Conservation (phyloP, 2,329 filamentous ascomycete genomes). For the Claviceps quebecensis region DNA sequence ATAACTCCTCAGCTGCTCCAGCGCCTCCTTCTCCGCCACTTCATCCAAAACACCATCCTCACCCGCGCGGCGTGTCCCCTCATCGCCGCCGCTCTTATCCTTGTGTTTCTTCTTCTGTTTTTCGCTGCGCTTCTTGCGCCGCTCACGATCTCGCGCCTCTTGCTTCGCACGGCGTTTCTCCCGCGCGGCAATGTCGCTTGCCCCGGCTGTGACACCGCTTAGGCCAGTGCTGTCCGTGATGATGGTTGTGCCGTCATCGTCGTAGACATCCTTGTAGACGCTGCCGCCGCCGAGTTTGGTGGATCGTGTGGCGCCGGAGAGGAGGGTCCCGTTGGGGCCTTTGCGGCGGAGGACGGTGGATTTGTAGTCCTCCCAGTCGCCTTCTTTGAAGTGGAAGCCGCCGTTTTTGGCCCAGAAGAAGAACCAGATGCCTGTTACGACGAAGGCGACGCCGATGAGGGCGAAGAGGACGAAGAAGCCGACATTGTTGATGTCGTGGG, state of each 20-base stretch:
- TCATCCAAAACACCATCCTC: slow-evolving; percentile 51
- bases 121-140: slow-evolving; percentile 13
- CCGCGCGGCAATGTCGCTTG: slow-evolving; percentile 39
- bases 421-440: slow-evolving; percentile 76
- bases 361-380: slow-evolving; percentile 98
- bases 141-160: slow-evolving; percentile 29
- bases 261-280: slow-evolving; percentile 59
- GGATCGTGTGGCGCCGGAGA: slow-evolving; percentile 68
- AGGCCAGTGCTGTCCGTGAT: slow-evolving; percentile 31
- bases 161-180: slow-evolving; percentile 42
- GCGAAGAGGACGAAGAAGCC: slow-evolving; percentile 79
- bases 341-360: slow-evolving; percentile 79
- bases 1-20: slow-evolving; percentile 65
- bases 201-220: slow-evolving; percentile 43
- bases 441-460: slow-evolving; percentile 63
- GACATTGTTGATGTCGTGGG: slow-evolving; percentile 46
- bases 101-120: too few species aligned
- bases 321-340: slow-evolving; percentile 75
- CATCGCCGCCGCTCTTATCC: slow-evolving; percentile 22
- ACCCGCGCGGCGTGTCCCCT: slow-evolving; percentile 33
- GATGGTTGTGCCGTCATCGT: slow-evolving; percentile 30
- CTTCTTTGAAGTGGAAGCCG: slow-evolving; percentile 71
- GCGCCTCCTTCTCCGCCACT: slow-evolving; percentile 46
- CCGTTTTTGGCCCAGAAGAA: slow-evolving; percentile 98
- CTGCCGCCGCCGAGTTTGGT: slow-evolving; percentile 81